Percentiles rank a stretch among this genome's conserved stretches.
Evolutionary conservation across 2,329 filamentous ascomycete genomes (phyloP).

Genomic region (Cordyceps farinosa): DNA sequence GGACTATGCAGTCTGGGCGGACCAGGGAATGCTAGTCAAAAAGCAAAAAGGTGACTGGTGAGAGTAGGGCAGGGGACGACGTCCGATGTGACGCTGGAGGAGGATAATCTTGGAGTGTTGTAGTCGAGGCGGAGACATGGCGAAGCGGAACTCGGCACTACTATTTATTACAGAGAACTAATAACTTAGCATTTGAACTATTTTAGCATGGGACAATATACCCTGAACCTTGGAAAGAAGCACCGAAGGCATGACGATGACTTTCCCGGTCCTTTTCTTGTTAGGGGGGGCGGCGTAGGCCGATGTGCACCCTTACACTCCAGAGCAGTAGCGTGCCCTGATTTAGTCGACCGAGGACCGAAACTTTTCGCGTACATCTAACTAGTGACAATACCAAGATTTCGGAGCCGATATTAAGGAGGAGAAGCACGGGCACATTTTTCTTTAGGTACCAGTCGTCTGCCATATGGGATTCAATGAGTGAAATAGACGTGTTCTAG

Average conservation of each 20-base stretch:
- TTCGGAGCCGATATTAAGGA: not conserved
- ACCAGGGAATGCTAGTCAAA: not conserved
- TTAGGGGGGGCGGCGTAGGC: not conserved
- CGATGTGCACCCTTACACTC: not conserved
- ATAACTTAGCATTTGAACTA: not conserved
- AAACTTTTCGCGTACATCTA: not conserved
- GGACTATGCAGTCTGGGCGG: not conserved
- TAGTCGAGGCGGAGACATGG: constrained; percentile 5
- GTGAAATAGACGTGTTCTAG: not conserved
- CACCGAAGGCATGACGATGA: not conserved
- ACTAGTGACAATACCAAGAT: not conserved
- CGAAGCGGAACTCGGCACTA: constrained; percentile 6
- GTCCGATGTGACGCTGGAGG: constrained; percentile 7
- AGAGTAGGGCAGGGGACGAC: not conserved
- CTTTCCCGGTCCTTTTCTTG: not conserved
- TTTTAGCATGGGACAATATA: not conserved
- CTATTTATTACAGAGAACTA: not conserved
- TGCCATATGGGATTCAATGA: not conserved
- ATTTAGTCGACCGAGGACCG: not conserved
- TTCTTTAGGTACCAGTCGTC: not conserved
- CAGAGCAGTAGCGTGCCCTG: not conserved
- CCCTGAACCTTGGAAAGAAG: not conserved
- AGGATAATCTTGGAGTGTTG: constrained; percentile 1
- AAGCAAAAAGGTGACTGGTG: not conserved
- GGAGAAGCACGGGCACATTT: not conserved